Conservation (phyloP, 331 rosid species). For the Quercus tomentella region DNA sequence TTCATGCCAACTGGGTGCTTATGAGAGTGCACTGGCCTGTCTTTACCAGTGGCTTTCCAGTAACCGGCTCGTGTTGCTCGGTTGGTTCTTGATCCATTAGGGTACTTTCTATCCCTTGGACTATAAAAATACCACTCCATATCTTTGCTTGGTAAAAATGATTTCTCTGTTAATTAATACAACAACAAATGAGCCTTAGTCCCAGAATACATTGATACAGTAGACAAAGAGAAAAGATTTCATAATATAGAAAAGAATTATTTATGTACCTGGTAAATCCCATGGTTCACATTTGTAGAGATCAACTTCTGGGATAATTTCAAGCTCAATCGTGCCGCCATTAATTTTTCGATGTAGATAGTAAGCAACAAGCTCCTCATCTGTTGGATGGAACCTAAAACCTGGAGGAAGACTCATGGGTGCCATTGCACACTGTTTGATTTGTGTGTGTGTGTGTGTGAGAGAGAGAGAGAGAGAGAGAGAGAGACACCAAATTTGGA, state of each 20-base stretch:
- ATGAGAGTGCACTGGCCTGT: constrained; percentile 70
- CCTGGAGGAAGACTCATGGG: constrained; percentile 99
- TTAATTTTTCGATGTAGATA: constrained; percentile 83
- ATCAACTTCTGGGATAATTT: constrained; percentile 93
- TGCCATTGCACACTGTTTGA: constrained; percentile 43
- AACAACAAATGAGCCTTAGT: neutral
- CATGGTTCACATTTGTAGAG: constrained; percentile 98
- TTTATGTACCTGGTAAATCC: constrained; percentile 91
- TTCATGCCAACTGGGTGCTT: constrained; percentile 75
- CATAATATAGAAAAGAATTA: neutral
- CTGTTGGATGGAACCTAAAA: constrained; percentile 95
- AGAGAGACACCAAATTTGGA: constrained; percentile 4
- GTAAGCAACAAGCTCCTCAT: constrained; percentile 96
- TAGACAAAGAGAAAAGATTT: neutral
- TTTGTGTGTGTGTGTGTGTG: constrained; percentile 8
- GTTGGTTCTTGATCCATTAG: constrained; percentile 95
- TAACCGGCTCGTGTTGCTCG: constrained; percentile 89
- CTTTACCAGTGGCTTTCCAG: constrained; percentile 99
- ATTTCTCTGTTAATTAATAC: constrained; percentile 46
- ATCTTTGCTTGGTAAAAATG: constrained; percentile 85
- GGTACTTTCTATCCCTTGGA: constrained; percentile 90
- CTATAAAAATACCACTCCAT: constrained; percentile 99
- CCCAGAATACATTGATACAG: neutral
- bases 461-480: constrained; percentile 15
- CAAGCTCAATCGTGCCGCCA: constrained; percentile 87